Conservation (phyloP, 2,329 filamentous ascomycete genomes). For the Drechslerella stenobrocha region DNA sequence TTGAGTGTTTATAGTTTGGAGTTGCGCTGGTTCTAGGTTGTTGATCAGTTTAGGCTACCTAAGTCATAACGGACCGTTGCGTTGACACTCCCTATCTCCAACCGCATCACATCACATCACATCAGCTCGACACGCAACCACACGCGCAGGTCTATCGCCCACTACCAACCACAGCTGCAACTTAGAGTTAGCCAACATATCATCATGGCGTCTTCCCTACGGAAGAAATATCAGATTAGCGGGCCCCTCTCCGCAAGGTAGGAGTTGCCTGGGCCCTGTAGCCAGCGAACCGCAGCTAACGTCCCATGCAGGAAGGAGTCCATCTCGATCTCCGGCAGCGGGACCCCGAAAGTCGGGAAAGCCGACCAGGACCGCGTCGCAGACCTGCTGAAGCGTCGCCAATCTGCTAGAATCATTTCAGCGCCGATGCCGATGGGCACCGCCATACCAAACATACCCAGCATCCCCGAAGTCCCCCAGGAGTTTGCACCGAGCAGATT, state of each 20-base stretch:
- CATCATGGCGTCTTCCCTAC: slow-evolving; percentile 35
- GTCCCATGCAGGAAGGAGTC: slow-evolving; percentile 20
- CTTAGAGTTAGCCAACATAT: not conserved
- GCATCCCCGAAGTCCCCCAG: slow-evolving; percentile 62
- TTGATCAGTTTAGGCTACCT: too few species aligned
- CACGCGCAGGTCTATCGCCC: too few species aligned
- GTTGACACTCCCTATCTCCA: not conserved
- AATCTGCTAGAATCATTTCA: slow-evolving; percentile 76
- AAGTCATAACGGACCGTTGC: too few species aligned
- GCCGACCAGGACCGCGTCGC: slow-evolving; percentile 60
- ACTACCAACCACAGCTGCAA: slow-evolving; percentile 6
- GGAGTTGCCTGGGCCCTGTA: too few species aligned
- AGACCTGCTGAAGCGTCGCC: slow-evolving; percentile 89
- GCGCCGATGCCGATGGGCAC: slow-evolving; percentile 70
- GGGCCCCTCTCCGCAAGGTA: slow-evolving; percentile 21
- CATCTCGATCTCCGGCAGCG: slow-evolving; percentile 25
- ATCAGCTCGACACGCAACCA: too few species aligned
- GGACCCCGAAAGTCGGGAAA: slow-evolving; percentile 48
- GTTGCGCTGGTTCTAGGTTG: too few species aligned
- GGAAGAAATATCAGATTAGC: slow-evolving; percentile 31
- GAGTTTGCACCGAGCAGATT: slow-evolving; percentile 61
- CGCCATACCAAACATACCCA: slow-evolving; percentile 73
- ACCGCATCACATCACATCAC: not conserved
- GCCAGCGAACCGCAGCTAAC: not conserved
- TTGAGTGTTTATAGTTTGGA: too few species aligned